These are phyloP conservation scores for Neurospora sp. DNA, from an alignment of 2,329 filamentous ascomycete species.

Conservation along the genomic window DNA sequence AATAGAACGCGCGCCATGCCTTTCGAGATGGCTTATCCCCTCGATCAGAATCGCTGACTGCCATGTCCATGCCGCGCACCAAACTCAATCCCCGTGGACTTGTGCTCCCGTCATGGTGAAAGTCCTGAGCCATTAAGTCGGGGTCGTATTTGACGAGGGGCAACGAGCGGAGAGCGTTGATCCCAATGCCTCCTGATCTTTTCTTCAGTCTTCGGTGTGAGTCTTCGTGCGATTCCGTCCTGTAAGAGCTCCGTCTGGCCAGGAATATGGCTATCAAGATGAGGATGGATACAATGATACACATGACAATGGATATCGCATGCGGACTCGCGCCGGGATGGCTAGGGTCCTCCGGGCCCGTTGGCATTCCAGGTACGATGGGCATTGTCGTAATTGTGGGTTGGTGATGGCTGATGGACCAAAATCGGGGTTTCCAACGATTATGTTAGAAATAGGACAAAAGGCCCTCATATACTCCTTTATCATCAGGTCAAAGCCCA, in stretches of 20 bases:
- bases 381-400: neutral
- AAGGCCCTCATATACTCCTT: neutral
- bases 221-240: neutral
- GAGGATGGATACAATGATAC: constrained; percentile 1
- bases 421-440: neutral
- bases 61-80: neutral
- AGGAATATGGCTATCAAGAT: constrained; percentile 2
- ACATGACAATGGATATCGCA: constrained; percentile 1
- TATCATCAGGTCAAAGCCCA: neutral
- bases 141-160: constrained; percentile 5
- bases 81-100: neutral
- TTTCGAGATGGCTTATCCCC: neutral
- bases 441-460: neutral
- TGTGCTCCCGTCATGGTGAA: neutral
- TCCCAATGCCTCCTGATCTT: neutral
- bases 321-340: neutral
- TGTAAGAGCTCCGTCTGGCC: neutral
- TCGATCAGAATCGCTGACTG: neutral
- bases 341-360: neutral
- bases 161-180: constrained; percentile 1
- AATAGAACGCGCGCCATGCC: neutral
- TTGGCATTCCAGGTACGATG: neutral
- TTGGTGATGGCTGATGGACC: neutral
- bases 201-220: neutral
- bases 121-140: neutral